Evolutionary conservation across 1,139 yeast species (phyloP).

Genomic region (Meyerozyma elateridarum): DNA sequence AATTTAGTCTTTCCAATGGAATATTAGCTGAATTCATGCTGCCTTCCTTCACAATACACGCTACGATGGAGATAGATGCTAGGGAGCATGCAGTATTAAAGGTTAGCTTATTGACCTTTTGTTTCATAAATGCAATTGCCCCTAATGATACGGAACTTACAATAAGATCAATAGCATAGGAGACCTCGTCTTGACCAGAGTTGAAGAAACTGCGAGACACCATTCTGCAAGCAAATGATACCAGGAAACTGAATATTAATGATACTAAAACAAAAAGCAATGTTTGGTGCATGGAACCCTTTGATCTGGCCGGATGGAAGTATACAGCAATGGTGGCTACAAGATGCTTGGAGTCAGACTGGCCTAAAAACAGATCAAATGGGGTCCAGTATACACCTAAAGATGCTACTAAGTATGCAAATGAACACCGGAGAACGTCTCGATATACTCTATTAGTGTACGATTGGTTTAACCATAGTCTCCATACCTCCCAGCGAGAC

Average conservation of each 20-base stretch:
- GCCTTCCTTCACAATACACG: conserved; percentile 77
- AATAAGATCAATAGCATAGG: conserved; percentile 54
- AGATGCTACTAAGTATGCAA: conserved; percentile 71
- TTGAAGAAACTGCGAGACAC: conserved; percentile 46
- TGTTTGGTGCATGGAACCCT: conserved; percentile 79
- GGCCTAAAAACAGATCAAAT: conserved; percentile 54
- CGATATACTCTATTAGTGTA: conserved; percentile 18
- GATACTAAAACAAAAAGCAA: conserved; percentile 56
- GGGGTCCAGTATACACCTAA: conserved; percentile 66
- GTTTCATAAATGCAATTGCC: conserved; percentile 63
- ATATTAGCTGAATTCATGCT: conserved; percentile 56
- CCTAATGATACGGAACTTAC: conserved; percentile 58
- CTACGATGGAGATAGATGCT: conserved; percentile 67
- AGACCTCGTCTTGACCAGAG: conserved; percentile 44
- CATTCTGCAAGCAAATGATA: conserved; percentile 52
- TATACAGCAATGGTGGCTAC: conserved; percentile 81
- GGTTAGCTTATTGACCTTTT: conserved; percentile 59
- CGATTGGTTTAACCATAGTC: conserved; percentile 2
- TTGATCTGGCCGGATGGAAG: conserved; percentile 76
- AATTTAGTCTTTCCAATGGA: conserved; percentile 52
- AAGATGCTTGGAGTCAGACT: conserved; percentile 72
- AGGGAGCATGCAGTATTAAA: conserved; percentile 80
- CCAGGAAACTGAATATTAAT: conserved; percentile 50
- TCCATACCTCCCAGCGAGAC: background rate
- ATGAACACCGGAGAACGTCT: conserved; percentile 56